A percentile compares a stretch with the other conserved stretches of the same genome.
Evolutionary conservation across 2,329 filamentous ascomycete genomes (phyloP).

Genomic region (Colletotrichum eremochloae): DNA sequence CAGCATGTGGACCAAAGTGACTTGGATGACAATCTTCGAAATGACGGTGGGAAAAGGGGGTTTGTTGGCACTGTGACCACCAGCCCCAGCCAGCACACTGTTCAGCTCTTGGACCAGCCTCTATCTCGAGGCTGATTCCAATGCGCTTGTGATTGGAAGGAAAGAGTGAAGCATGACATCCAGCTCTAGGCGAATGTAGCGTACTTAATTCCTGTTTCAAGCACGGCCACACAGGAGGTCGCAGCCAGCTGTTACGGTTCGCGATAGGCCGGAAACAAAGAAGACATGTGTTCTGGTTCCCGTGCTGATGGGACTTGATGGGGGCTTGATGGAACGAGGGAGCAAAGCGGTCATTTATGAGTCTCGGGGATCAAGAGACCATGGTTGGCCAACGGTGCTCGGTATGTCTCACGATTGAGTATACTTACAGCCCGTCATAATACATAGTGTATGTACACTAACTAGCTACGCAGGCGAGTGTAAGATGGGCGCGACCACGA

Average conservation of each 20-base stretch:
- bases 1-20: neutral
- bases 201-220: slow-evolving; percentile 36
- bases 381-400: slow-evolving; percentile 32
- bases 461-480: no score
- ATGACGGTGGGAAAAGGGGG: slow-evolving; percentile 19
- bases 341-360: neutral
- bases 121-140: slow-evolving; percentile 21
- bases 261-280: slow-evolving; percentile 1
- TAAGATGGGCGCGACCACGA: no score
- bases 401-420: neutral
- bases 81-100: neutral
- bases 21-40: neutral
- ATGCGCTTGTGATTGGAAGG: neutral
- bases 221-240: neutral
- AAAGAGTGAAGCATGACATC: slow-evolving; percentile 14
- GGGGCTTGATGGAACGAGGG: neutral
- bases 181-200: slow-evolving; percentile 7
- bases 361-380: slow-evolving; percentile 8
- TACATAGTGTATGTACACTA: no score
- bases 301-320: slow-evolving; percentile 2
- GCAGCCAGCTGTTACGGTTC: slow-evolving; percentile 5
- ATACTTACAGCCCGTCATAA: neutral
- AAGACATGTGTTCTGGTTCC: neutral
- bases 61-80: slow-evolving; percentile 6
- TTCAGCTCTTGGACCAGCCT: slow-evolving; percentile 1